A percentile compares a stretch with the other conserved stretches of the same genome.
Evolutionary conservation across 2,329 filamentous ascomycete species (phyloP).

Genomic region (Hymenoscyphus scutula): DNA sequence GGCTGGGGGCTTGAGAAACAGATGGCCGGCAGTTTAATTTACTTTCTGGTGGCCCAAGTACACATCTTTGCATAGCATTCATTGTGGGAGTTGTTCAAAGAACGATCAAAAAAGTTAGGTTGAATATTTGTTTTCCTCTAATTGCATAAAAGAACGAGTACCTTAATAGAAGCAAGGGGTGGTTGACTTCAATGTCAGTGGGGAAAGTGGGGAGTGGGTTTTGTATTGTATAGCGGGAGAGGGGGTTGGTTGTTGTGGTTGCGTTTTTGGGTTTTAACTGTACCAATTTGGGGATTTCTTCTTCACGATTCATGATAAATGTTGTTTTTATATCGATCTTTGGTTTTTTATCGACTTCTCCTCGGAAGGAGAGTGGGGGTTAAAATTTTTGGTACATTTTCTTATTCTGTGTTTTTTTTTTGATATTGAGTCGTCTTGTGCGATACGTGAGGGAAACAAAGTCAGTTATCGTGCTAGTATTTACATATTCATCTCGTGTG

Average conservation of each 20-base stretch:
- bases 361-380: not conserved
- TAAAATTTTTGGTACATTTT: too few species aligned
- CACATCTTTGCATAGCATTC: conserved; percentile 19
- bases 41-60: conserved; percentile 20
- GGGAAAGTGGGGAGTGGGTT: too few species aligned
- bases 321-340: conserved; percentile 5
- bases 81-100: conserved; percentile 24
- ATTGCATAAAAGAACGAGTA: not conserved
- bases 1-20: conserved; percentile 75
- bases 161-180: not conserved
- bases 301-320: conserved; percentile 15
- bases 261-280: not conserved
- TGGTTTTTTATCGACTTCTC: not conserved
- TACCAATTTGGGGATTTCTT: not conserved
- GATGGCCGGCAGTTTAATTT: conserved; percentile 53
- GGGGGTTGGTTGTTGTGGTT: too few species aligned
- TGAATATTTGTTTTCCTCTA: not conserved
- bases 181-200: not conserved
- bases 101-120: not conserved
- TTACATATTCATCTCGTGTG: too few species aligned
- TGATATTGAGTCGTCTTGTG: too few species aligned
- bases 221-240: not conserved
- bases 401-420: too few species aligned
- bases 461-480: too few species aligned
- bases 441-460: too few species aligned